These are phyloP conservation scores for Kwoniella pini DNA, from an alignment of 768 basidiomycete species.

Conservation along the genomic window DNA sequence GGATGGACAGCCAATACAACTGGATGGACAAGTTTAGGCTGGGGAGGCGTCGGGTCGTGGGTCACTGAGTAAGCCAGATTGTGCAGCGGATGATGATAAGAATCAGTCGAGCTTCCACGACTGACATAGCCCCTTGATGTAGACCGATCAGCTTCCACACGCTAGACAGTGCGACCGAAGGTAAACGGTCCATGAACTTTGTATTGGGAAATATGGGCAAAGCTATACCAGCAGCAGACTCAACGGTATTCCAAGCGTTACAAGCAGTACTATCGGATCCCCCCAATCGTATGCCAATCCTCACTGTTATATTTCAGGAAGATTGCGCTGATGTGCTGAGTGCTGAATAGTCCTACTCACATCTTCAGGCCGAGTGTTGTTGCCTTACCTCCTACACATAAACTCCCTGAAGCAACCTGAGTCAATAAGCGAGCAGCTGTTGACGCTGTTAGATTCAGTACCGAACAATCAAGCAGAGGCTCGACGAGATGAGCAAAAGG, in stretches of 20 bases:
- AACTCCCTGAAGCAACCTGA: background rate
- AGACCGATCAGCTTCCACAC: slow-evolving; percentile 40
- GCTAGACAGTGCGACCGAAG: slow-evolving; percentile 33
- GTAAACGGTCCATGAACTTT: slow-evolving; percentile 21
- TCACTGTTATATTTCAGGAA: background rate
- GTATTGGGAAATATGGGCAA: slow-evolving; percentile 26
- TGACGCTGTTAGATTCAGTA: slow-evolving; percentile 3
- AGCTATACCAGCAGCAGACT: background rate
- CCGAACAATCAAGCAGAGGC: background rate
- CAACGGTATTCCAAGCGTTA: slow-evolving; percentile 17
- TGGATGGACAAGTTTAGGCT: slow-evolving; percentile 30
- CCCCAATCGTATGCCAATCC: slow-evolving; percentile 22
- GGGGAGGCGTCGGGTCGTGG: slow-evolving; percentile 30
- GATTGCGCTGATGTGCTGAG: slow-evolving; percentile 2
- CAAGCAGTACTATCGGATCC: slow-evolving; percentile 19
- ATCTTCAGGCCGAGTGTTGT: slow-evolving; percentile 21
- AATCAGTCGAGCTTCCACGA: background rate
- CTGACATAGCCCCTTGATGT: background rate
- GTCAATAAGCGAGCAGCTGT: background rate
- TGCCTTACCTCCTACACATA: slow-evolving; percentile 30
- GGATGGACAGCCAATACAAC: slow-evolving; percentile 27
- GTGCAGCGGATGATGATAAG: background rate
- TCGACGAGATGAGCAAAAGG: background rate
- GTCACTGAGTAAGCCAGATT: slow-evolving; percentile 39
- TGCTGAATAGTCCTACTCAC: slow-evolving; percentile 17